A percentile compares a stretch with the other conserved stretches of the same genome.
Conservation (phyloP, 2,329 filamentous ascomycete species). For the Diaporthe citri region DNA sequence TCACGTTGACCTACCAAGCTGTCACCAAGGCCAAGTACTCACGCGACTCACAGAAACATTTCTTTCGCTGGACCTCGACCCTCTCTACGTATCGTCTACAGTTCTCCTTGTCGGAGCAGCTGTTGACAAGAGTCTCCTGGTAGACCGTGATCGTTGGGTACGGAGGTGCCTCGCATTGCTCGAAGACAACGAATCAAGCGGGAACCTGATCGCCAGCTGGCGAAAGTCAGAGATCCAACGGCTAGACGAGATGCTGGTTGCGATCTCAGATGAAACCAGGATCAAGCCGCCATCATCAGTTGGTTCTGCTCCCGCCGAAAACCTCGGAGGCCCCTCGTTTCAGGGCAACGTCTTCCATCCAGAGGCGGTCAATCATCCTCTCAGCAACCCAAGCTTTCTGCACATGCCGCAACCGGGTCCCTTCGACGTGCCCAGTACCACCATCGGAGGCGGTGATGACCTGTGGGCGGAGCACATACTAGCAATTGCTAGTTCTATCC, state of each 20-base stretch:
- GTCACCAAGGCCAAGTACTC: neutral
- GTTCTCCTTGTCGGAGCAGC: conserved; percentile 1
- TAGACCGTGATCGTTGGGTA: conserved; percentile 12
- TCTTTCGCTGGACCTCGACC: conserved; percentile 16
- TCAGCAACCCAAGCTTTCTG: neutral
- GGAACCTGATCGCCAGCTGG: conserved; percentile 23
- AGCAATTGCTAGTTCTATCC: conserved; percentile 25
- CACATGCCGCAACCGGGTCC: neutral
- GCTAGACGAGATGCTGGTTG: conserved; percentile 15
- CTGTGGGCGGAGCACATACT: conserved; percentile 25
- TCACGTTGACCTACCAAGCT: neutral
- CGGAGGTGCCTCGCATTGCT: conserved; percentile 4
- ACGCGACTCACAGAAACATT: conserved; percentile 6
- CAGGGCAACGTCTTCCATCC: neutral
- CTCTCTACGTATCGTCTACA: conserved; percentile 15
- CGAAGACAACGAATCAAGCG: conserved; percentile 22
- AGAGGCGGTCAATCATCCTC: neutral
- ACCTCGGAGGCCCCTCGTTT: neutral
- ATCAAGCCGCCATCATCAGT: neutral
- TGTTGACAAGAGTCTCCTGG: conserved; percentile 23
- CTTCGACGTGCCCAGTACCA: neutral
- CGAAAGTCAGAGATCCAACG: conserved; percentile 23
- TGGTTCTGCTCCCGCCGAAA: conserved; percentile 8
- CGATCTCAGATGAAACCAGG: neutral
- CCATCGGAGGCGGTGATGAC: conserved; percentile 16